Percentiles rank a stretch among this genome's conserved stretches.
Conservation (phyloP, 768 basidiomycete genomes). For the Mrakia gelida region DNA sequence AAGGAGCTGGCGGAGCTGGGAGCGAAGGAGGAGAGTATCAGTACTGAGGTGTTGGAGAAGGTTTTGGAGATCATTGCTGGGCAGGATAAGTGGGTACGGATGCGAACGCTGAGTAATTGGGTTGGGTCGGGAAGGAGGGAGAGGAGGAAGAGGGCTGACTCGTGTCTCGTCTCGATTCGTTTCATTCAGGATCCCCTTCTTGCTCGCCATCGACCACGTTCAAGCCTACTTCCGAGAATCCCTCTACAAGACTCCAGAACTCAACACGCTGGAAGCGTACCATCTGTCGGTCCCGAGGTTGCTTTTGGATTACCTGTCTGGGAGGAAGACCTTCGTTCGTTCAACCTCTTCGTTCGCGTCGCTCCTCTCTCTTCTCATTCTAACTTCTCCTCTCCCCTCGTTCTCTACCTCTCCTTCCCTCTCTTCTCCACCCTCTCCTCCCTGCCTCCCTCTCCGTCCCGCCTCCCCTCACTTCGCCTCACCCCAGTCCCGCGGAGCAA, state of each 20-base stretch:
- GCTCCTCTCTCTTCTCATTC: background rate
- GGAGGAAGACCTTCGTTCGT: slow-evolving; percentile 27
- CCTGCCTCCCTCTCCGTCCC: background rate
- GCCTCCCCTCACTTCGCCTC: no score
- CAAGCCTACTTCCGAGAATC: slow-evolving; percentile 29
- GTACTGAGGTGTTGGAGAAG: slow-evolving; percentile 15
- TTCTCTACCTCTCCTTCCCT: background rate
- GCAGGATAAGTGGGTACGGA: slow-evolving; percentile 22
- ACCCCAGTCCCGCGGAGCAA: slow-evolving; percentile 17
- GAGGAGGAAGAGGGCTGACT: background rate
- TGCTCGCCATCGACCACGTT: slow-evolving; percentile 19
- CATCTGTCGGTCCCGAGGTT: slow-evolving; percentile 20
- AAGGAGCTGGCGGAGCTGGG: slow-evolving; percentile 21
- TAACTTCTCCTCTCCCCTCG: background rate
- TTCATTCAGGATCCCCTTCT: slow-evolving; percentile 12
- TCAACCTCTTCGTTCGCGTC: no score
- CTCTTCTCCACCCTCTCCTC: background rate
- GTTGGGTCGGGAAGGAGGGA: no score
- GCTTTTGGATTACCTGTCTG: slow-evolving; percentile 29
- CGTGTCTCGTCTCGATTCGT: no score
- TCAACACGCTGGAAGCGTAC: slow-evolving; percentile 24
- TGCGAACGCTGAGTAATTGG: no score
- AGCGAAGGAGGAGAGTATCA: slow-evolving; percentile 1
- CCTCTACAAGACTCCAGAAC: slow-evolving; percentile 24
- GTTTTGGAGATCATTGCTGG: slow-evolving; percentile 23